Conservation (phyloP, 2,329 filamentous ascomycete genomes). For the Erysiphe pulchra region DNA sequence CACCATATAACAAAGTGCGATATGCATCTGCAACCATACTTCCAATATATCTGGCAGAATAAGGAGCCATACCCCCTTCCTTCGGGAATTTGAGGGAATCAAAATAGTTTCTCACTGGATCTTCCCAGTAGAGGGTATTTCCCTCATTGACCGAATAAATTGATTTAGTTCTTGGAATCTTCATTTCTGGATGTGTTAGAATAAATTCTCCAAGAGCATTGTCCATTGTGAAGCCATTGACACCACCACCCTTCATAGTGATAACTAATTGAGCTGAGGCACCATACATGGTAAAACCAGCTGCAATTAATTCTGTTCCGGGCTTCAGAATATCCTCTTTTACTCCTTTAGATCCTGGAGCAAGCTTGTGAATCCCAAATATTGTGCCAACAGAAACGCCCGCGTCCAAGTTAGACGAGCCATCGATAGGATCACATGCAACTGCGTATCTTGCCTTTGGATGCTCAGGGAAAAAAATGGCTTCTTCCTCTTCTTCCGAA, state of each 20-base stretch:
- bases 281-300: conserved; percentile 99
- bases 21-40: conserved; percentile 98
- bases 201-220: conserved; percentile 96
- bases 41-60: conserved; percentile 85
- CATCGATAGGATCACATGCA: conserved; percentile 93
- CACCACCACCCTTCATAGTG: conserved; percentile 75
- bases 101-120: conserved; percentile 68
- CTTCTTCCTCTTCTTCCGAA: conserved; percentile 92
- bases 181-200: conserved; percentile 87
- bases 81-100: conserved; percentile 63
- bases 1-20: conserved; percentile 80
- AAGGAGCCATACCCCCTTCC: conserved; percentile 51
- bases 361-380: conserved; percentile 79
- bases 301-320: conserved; percentile 73
- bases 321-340: conserved; percentile 74
- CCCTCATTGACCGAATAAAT: conserved; percentile 99
- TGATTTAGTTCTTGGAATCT: conserved; percentile 47
- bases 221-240: conserved; percentile 97
- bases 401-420: conserved; percentile 88
- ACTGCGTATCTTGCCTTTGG: conserved; percentile 71
- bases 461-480: conserved; percentile 62
- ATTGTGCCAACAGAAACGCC: conserved; percentile 96
- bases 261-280: conserved; percentile 89
- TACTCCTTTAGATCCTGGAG: conserved; percentile 45
- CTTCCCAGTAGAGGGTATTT: conserved; percentile 90